Base-by-base conservation (phyloP, 176 grass and related monocot genomes). In the Saccharum officinarum region DNA sequence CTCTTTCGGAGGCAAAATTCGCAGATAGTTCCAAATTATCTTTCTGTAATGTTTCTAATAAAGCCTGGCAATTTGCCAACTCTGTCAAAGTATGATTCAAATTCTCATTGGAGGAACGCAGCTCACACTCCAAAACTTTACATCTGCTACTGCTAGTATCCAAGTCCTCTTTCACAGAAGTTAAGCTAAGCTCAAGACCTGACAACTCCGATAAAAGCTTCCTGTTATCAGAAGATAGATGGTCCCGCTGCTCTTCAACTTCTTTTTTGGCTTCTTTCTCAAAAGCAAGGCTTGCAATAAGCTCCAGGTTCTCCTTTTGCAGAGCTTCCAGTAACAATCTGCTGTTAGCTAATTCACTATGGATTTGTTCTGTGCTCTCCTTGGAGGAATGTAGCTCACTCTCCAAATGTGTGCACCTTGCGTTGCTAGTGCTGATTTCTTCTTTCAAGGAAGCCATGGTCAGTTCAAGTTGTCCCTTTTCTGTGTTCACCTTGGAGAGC, bases 301-400 rank as follows among this genome's bases (percentile, higher is more conserved):
- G 80, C 44, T 89, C 90, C 42, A 80, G 36, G 69, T 89, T 94
- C 76, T 95, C 88, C 46, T 88, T 91, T 77, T 92, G 87, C 74
- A 92, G 84, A 87, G 64, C 84, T 77, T 94, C 90, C 84, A 92
- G 44, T 13, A 73, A 87, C 69, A 55, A 54, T 80, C 54, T 83
- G 84, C 83, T 89, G 39, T 71, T 55, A 86, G 71, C 75, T 90
- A 90, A 89, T 69, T 95, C 90, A 77, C 62, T 80, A 67, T 76
- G 82, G 30, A 82, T 75, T 81, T 73, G 73, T 4, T 49, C 70
- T 3, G 78, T 34, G 33, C 86, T 92, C 87, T 92, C 68, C 69
- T 88, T 76, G 70, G 89, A 97, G 28, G 60, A 77, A 57, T 86
- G 67, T 16, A 91, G 55, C 36, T 93, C 91, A 18, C 62, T 80